A percentile compares a stretch with the other conserved stretches of the same genome.
These are phyloP conservation scores for Grosmannia clavigera DNA, from an alignment of 2,329 filamentous ascomycete genomes.

Conservation along the genomic window DNA sequence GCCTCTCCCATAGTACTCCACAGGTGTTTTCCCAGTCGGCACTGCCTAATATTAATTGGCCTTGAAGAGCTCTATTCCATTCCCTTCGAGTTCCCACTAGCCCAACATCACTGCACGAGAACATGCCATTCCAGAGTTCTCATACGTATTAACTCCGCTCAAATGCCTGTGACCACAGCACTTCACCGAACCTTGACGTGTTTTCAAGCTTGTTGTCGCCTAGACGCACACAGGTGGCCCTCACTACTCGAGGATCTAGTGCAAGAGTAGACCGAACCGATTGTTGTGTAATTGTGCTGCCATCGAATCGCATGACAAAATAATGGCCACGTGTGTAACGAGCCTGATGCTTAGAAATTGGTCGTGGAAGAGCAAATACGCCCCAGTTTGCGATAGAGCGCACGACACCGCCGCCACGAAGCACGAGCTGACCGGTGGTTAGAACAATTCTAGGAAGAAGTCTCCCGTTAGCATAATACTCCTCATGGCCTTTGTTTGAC, in stretches of 20 bases:
- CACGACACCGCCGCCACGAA: conserved; percentile 75
- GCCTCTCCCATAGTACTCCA: neutral
- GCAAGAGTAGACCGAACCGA: conserved; percentile 62
- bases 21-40: neutral
- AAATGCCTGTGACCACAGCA: conserved; percentile 32
- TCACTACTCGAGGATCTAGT: conserved; percentile 82
- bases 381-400: conserved; percentile 95
- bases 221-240: conserved; percentile 76
- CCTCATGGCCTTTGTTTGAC: neutral
- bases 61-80: neutral
- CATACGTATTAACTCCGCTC: conserved; percentile 12
- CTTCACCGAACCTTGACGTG: conserved; percentile 33
- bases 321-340: conserved; percentile 82
- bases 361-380: conserved; percentile 72
- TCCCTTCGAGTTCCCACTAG: neutral
- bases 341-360: conserved; percentile 68
- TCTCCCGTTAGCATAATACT: neutral
- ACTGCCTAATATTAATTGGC: neutral
- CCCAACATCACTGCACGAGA: neutral
- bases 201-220: conserved; percentile 71
- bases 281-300: conserved; percentile 59
- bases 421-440: conserved; percentile 70
- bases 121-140: too few species aligned
- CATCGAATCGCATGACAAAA: conserved; percentile 95
- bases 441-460: conserved; percentile 59